These are phyloP conservation scores for Saccharomycopsis sp. DNA, from an alignment of 805 yeast genomes.

Conservation along the genomic window DNA sequence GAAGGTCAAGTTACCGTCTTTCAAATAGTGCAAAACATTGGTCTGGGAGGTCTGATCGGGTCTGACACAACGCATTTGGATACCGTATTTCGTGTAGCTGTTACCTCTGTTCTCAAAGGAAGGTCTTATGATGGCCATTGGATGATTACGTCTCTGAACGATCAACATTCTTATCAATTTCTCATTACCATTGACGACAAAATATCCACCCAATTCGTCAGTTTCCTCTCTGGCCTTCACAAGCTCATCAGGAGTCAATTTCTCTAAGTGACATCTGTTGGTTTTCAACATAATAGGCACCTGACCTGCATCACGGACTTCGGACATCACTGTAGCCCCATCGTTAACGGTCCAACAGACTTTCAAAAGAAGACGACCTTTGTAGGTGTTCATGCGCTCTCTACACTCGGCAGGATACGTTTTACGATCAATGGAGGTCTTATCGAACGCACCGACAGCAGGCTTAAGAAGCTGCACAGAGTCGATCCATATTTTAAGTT, in stretches of 20 bases:
- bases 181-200: constrained; percentile 93
- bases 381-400: constrained; percentile 80
- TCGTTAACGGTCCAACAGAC: constrained; percentile 83
- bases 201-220: constrained; percentile 96
- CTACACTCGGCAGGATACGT: constrained; percentile 83
- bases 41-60: constrained; percentile 98
- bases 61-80: constrained; percentile 88
- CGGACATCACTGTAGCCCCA: constrained; percentile 66
- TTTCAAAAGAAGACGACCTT: constrained; percentile 70
- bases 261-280: constrained; percentile 86
- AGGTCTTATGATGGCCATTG: constrained; percentile 95
- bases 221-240: constrained; percentile 79
- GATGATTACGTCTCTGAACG: constrained; percentile 96
- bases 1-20: constrained; percentile 93
- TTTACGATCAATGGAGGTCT: constrained; percentile 67
- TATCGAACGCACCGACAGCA: constrained; percentile 61
- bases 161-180: constrained; percentile 94
- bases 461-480: constrained; percentile 86
- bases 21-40: constrained; percentile 91
- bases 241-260: constrained; percentile 73
- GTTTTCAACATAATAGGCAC: constrained; percentile 88
- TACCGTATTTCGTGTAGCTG: constrained; percentile 80
- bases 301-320: constrained; percentile 84
- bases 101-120: constrained; percentile 93
- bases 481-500: constrained; percentile 76